Percentiles rank a stretch among this genome's conserved stretches.
phyloP scores from a whole-genome alignment of 805 yeast species.

The Lachancea sp. region DNA sequence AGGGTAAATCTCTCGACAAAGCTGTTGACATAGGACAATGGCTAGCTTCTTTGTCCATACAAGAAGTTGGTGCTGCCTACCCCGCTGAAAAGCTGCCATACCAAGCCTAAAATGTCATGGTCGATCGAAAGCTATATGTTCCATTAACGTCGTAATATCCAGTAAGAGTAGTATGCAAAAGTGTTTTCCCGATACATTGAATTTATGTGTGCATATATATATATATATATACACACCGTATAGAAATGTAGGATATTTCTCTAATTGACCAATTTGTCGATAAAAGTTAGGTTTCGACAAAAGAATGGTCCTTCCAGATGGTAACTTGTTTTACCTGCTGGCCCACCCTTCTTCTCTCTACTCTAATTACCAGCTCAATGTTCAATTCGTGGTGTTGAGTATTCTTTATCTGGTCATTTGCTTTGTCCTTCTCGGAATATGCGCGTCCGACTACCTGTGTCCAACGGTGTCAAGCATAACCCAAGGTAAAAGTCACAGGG shows the following conservation, averaged over 20 bases:
- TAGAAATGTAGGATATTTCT: too few species aligned
- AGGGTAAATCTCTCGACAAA: slow-evolving; percentile 56
- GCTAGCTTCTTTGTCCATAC: slow-evolving; percentile 89
- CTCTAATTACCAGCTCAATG: slow-evolving; percentile 16
- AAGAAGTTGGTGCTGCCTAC: slow-evolving; percentile 90
- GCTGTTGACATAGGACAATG: slow-evolving; percentile 85
- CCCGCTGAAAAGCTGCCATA: slow-evolving; percentile 69
- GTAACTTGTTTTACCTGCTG: slow-evolving; percentile 6
- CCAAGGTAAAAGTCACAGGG: slow-evolving; percentile 15
- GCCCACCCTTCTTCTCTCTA: slow-evolving; percentile 29
- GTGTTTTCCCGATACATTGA: too few species aligned
- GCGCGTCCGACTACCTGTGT: slow-evolving; percentile 34
- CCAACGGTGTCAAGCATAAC: slow-evolving; percentile 31
- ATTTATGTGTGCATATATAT: too few species aligned
- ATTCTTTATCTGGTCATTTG: slow-evolving; percentile 22
- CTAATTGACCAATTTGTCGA: too few species aligned
- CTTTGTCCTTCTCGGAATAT: slow-evolving; percentile 30
- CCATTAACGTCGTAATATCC: too few species aligned
- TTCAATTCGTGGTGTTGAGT: slow-evolving; percentile 22
- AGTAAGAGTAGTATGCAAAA: too few species aligned
- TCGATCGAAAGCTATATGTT: too few species aligned
- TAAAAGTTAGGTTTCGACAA: too few species aligned
- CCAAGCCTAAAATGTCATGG: slow-evolving; percentile 23
- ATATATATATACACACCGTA: too few species aligned
- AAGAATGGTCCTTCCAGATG: not conserved